Conservation (phyloP, 306 rosid species). For the Quercus dentata region DNA sequence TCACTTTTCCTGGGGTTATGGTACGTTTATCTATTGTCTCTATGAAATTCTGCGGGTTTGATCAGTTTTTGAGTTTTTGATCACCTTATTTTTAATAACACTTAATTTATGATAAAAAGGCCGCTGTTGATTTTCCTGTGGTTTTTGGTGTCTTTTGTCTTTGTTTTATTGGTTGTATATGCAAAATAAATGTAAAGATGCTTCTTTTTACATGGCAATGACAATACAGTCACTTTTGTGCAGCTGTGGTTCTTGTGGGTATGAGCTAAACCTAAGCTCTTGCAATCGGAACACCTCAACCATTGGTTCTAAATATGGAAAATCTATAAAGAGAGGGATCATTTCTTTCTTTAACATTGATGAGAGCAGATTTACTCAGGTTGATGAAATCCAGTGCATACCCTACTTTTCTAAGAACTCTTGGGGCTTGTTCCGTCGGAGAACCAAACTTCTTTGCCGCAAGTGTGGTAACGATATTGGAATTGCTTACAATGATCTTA, state of each 20-base stretch:
- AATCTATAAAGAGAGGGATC: conserved; percentile 79
- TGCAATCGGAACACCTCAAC: conserved; percentile 60
- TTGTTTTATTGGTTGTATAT: not conserved
- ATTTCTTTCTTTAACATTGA: conserved; percentile 79
- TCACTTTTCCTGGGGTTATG: not conserved
- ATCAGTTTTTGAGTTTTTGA: not conserved
- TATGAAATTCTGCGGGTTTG: not conserved
- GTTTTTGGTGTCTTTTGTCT: not conserved
- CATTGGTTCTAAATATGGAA: conserved; percentile 81
- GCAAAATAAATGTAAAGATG: not conserved
- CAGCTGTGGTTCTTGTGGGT: conserved; percentile 92
- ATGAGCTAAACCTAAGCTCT: conserved; percentile 78
- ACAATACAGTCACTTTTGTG: conserved; percentile 10
- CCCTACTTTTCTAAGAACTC: conserved; percentile 70
- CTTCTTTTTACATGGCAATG: not conserved
- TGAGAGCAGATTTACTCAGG: conserved; percentile 69
- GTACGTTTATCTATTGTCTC: not conserved
- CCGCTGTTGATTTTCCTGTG: not conserved
- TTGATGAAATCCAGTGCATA: conserved; percentile 64
- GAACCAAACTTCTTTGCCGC: conserved; percentile 82
- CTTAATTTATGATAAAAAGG: not conserved
- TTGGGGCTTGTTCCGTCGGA: conserved; percentile 70
- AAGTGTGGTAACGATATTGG: conserved; percentile 80
- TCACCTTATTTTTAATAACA: not conserved
- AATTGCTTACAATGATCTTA: conserved; percentile 40